Evolutionary conservation across 768 basidiomycete species (phyloP), one percentile per base, ranked within the genome.

Genomic region (Suillus brevipes): DNA sequence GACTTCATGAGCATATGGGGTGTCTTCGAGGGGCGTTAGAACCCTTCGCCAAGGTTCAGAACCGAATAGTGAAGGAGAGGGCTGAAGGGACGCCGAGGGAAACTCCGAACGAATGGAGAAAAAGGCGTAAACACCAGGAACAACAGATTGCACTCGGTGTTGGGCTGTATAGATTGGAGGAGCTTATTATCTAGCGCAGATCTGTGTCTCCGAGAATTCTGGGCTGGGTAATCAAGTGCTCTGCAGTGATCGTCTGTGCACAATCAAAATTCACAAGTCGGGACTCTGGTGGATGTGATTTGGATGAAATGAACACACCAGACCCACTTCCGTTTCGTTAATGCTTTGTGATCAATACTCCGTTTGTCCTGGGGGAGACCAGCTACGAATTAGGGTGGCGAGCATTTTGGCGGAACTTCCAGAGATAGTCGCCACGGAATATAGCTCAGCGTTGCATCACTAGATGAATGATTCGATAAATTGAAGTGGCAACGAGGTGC

Each of bases 11-110:
- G 25, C 76, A 79, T 52, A 75, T 86, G 31, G 87, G 88, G 68
- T 75, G 77, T 53, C 78, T 94, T 10, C 82, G 86, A 4, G 90
- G 87, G 1, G 23, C 58, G 20, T 74, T 94, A 40, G 89, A 89
- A 68, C 80, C 84, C 6, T 93, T 92, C 70, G 81, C 80, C 0
- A 80, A 79, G 14, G 84, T 84, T 0, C 88, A 90, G 42, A 75
- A 75, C 34, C 83, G 83, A 66, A 74, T 79, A 0, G 50, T 83
- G 36, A 82, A 76, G 59, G 86, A 88, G 63, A 77, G 66, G 60
- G 75, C 71, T 65, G 77, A 71, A 63, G 74, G 71, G 56, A 73
- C 61, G 12, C 55, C 58, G 69, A 82, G 77, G 61, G 77, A 77
- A 64, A 71, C 71, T 6, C 63, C 66, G 25, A 72, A 67, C 10